A percentile compares a stretch with the other conserved stretches of the same genome.
Conservation (phyloP, 257 asterid genomes). For the Salvia splendens region DNA sequence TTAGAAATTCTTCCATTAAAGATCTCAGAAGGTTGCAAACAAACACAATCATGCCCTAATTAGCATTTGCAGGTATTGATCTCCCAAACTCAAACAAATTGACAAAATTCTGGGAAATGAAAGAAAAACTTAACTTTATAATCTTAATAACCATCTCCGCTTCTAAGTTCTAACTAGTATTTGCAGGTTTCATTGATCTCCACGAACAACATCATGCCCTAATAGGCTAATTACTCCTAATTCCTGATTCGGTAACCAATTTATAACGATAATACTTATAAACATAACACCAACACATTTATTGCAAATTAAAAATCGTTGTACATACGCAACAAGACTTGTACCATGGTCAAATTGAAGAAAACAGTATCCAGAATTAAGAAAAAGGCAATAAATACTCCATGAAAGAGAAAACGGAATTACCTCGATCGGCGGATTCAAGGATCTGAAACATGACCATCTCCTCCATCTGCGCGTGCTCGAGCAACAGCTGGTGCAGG, state of each 20-base stretch:
- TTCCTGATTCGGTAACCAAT: background rate
- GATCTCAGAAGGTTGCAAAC: background rate
- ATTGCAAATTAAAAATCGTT: background rate
- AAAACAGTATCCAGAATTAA: background rate
- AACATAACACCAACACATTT: no score
- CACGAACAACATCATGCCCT: slow-evolving; percentile 1
- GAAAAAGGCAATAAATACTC: background rate
- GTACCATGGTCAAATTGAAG: slow-evolving; percentile 23
- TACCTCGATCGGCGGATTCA: slow-evolving; percentile 93
- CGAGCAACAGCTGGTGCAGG: slow-evolving; percentile 75
- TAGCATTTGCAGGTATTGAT: no score
- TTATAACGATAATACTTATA: no score
- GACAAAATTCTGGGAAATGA: no score
- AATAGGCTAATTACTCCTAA: background rate
- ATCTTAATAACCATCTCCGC: no score
- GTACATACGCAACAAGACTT: slow-evolving; percentile 29
- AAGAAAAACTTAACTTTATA: no score
- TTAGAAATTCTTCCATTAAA: background rate
- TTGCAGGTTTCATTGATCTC: background rate
- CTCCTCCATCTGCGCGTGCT: slow-evolving; percentile 99
- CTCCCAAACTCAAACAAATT: no score
- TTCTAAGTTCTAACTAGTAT: no score
- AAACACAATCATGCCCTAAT: no score
- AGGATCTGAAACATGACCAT: slow-evolving; percentile 82
- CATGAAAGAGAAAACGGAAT: background rate